A percentile compares a stretch with the other conserved stretches of the same genome.
Evolutionary conservation across 1,284 basidiomycete species (phyloP).

Genomic region (Naganishia liquefaciens): DNA sequence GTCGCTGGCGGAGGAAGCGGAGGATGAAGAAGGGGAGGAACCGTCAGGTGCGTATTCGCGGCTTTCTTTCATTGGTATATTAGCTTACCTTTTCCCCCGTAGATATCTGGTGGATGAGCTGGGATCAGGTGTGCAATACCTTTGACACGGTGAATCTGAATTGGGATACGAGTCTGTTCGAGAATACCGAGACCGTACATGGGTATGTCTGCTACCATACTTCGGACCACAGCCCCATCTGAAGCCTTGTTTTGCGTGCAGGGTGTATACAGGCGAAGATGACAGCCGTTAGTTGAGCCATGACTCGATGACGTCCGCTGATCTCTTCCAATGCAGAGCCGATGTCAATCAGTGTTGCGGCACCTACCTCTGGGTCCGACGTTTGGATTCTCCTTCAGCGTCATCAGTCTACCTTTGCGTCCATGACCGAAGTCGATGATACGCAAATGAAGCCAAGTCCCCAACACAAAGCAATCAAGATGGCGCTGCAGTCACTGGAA

Average conservation of each 20-base stretch:
- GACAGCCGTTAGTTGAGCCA: neutral
- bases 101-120: slow-evolving; percentile 55
- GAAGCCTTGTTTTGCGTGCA: slow-evolving; percentile 5
- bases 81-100: neutral
- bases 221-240: slow-evolving; percentile 3
- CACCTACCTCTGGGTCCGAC: slow-evolving; percentile 43
- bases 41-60: slow-evolving; percentile 6
- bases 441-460: neutral
- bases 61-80: neutral
- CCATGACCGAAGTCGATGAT: neutral
- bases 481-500: slow-evolving; percentile 16
- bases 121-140: slow-evolving; percentile 70
- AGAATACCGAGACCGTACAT: slow-evolving; percentile 62
- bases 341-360: slow-evolving; percentile 35
- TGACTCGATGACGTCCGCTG: neutral
- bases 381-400: slow-evolving; percentile 80
- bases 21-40: slow-evolving; percentile 32
- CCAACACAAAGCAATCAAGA: neutral
- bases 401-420: slow-evolving; percentile 55
- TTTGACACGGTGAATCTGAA: slow-evolving; percentile 85
- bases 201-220: slow-evolving; percentile 58
- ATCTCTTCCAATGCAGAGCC: slow-evolving; percentile 29
- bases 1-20: slow-evolving; percentile 30
- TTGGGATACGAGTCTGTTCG: slow-evolving; percentile 75
- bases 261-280: neutral